Percentiles rank a stretch among this genome's conserved stretches.
Evolutionary conservation across 2,329 filamentous ascomycete species (phyloP).

Genomic region (Claviceps sp.): DNA sequence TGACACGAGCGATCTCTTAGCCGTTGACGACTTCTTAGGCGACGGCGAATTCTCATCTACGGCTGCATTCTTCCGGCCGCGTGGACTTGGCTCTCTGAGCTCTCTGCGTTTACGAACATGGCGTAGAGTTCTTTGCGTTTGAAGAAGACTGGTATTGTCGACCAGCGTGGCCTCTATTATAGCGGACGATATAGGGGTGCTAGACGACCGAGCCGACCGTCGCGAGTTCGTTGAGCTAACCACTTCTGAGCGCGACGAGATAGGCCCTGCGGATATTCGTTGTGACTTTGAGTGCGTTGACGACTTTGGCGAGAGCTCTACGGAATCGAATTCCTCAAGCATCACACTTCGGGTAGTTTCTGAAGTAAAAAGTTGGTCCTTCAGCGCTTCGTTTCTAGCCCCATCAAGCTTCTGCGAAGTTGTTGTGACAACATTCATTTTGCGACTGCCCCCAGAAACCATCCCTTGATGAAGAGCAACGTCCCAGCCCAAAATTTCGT

Average conservation of each 20-base stretch:
- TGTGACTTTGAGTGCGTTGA: slow-evolving; percentile 16
- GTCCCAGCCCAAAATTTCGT: slow-evolving; percentile 43
- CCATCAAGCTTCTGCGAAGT: neutral
- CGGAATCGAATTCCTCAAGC: slow-evolving; percentile 27
- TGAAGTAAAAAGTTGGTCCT: slow-evolving; percentile 33
- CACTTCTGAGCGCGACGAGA: slow-evolving; percentile 25
- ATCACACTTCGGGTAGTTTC: slow-evolving; percentile 35
- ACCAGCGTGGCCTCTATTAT: slow-evolving; percentile 45
- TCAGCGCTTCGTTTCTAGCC: slow-evolving; percentile 22
- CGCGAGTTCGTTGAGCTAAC: slow-evolving; percentile 30
- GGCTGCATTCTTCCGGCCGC: slow-evolving; percentile 6
- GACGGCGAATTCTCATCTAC: slow-evolving; percentile 7
- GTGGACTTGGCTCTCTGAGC: slow-evolving; percentile 30
- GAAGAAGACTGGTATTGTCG: slow-evolving; percentile 27
- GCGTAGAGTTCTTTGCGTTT: slow-evolving; percentile 41
- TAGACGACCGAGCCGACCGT: slow-evolving; percentile 41
- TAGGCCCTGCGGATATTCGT: slow-evolving; percentile 12
- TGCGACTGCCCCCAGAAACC: slow-evolving; percentile 38
- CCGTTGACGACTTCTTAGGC: slow-evolving; percentile 15
- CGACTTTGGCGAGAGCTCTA: slow-evolving; percentile 22
- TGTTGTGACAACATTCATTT: slow-evolving; percentile 7
- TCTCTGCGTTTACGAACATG: slow-evolving; percentile 44
- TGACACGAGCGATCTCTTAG: slow-evolving; percentile 3
- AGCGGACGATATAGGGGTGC: slow-evolving; percentile 40
- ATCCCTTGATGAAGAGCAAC: slow-evolving; percentile 35